A percentile compares a stretch with the other conserved stretches of the same genome.
Evolutionary conservation across 805 yeast genomes (phyloP).

Genomic region (Trichomonascus vanleenenianus): DNA sequence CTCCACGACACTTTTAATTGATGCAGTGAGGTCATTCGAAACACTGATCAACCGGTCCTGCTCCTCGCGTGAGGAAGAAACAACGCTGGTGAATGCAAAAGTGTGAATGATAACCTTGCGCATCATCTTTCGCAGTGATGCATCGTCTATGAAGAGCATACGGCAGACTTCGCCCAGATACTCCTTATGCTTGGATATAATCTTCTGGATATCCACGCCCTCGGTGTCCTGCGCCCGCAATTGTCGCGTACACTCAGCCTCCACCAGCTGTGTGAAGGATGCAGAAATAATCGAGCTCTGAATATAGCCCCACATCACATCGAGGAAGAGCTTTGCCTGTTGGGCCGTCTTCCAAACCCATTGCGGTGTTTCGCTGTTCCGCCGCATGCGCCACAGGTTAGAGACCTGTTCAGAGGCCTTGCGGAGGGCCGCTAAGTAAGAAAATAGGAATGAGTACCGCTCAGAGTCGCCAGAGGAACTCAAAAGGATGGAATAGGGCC

Average conservation of each 20-base stretch:
- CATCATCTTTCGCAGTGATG: slow-evolving; percentile 5
- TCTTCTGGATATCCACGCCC: slow-evolving; percentile 10
- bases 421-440: slow-evolving; percentile 10
- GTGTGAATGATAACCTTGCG: slow-evolving; percentile 2
- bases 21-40: not conserved
- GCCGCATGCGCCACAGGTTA: slow-evolving; percentile 2
- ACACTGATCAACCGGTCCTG: not conserved
- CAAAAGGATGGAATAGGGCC: slow-evolving; percentile 19
- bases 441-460: slow-evolving; percentile 7
- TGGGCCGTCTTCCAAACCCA: slow-evolving; percentile 5
- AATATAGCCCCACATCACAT: slow-evolving; percentile 14
- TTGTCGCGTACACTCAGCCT: slow-evolving; percentile 1
- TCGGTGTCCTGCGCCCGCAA: not conserved
- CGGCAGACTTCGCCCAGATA: slow-evolving; percentile 4
- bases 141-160: slow-evolving; percentile 8
- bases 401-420: slow-evolving; percentile 1
- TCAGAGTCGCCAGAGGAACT: slow-evolving; percentile 3
- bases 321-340: slow-evolving; percentile 11
- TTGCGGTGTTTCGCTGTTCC: not conserved
- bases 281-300: slow-evolving; percentile 12
- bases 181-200: slow-evolving; percentile 4
- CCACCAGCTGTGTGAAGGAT: slow-evolving; percentile 7
- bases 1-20: not conserved
- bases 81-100: not conserved
- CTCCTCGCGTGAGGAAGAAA: not conserved